Percentiles rank a stretch among this genome's conserved stretches.
Evolutionary conservation across 768 basidiomycete species (phyloP).

Genomic region (Leccinellum luteum): DNA sequence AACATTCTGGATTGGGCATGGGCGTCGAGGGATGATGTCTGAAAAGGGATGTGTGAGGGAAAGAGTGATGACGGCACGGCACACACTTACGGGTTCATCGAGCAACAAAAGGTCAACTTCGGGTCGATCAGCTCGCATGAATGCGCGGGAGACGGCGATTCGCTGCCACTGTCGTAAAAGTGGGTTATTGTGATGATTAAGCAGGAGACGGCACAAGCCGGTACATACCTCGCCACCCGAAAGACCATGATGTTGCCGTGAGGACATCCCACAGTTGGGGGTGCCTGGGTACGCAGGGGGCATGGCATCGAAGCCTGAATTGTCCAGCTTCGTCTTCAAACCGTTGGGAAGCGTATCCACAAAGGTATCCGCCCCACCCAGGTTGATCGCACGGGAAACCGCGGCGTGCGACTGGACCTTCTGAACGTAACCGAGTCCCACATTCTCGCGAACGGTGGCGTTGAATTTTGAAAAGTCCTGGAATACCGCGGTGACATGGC

Average conservation of each 20-base stretch:
- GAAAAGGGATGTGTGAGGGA: constrained; percentile 4
- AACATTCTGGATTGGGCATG: constrained; percentile 79
- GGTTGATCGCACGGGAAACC: constrained; percentile 61
- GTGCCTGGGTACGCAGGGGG: constrained; percentile 32
- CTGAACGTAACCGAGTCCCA: constrained; percentile 77
- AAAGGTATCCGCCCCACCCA: constrained; percentile 69
- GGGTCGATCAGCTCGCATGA: constrained; percentile 76
- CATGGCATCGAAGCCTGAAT: constrained; percentile 55
- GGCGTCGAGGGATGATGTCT: constrained; percentile 81
- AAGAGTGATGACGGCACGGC: constrained; percentile 1
- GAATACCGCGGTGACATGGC: constrained; percentile 75
- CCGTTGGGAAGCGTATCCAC: constrained; percentile 69
- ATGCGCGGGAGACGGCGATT: constrained; percentile 82
- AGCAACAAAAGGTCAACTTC: constrained; percentile 78
- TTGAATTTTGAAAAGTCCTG: constrained; percentile 84
- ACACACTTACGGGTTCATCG: constrained; percentile 71
- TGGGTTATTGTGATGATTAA: constrained; percentile 18
- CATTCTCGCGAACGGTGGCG: constrained; percentile 75
- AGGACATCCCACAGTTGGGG: constrained; percentile 27
- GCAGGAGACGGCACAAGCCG: constrained; percentile 2
- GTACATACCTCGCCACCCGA: constrained; percentile 81
- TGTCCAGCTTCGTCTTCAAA: constrained; percentile 68
- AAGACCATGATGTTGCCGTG: constrained; percentile 56
- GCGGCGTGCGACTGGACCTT: constrained; percentile 55
- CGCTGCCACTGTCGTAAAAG: constrained; percentile 68